These are phyloP conservation scores for Nymphaea thermarum DNA, from an alignment of 164 flowering plant genomes.

Conservation along the genomic window DNA sequence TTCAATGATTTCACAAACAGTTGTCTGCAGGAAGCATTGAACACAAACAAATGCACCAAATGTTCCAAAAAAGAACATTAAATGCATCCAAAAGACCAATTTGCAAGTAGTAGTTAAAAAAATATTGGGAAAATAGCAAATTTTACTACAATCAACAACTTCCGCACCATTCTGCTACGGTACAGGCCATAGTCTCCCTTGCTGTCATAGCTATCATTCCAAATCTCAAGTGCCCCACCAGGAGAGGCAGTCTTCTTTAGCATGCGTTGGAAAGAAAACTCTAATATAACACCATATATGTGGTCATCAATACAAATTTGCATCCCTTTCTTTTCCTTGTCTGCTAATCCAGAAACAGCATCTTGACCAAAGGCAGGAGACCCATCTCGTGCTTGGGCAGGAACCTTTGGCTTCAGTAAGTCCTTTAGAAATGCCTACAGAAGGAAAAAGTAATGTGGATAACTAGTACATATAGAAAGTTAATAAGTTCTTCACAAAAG, in stretches of 20 bases:
- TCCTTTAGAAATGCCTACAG: constrained; percentile 70
- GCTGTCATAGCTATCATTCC: constrained; percentile 91
- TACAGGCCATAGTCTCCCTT: constrained; percentile 80
- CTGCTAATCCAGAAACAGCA: constrained; percentile 29
- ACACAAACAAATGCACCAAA: too few relatives aligned
- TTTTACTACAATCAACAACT: too few relatives aligned
- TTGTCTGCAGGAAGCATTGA: too few relatives aligned
- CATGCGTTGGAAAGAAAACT: constrained; percentile 63
- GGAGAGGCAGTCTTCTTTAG: constrained; percentile 49
- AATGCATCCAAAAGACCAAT: too few relatives aligned
- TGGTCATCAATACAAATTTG: constrained; percentile 48
- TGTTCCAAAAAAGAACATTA: too few relatives aligned
- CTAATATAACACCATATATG: constrained; percentile 51
- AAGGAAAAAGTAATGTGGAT: constrained; percentile 3
- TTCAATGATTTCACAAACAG: too few relatives aligned
- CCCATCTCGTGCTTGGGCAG: constrained; percentile 28
- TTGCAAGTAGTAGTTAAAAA: too few relatives aligned
- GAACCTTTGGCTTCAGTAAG: constrained; percentile 51
- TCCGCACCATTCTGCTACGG: constrained; percentile 79
- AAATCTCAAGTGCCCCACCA: constrained; percentile 64
- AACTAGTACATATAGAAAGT: not conserved
- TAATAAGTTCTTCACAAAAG: not conserved
- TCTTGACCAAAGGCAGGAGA: not conserved
- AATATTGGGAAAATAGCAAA: too few relatives aligned
- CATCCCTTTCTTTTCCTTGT: constrained; percentile 45